phyloP scores from a whole-genome alignment of 2,329 filamentous ascomycete genomes.

The Dothistroma septosporum region DNA sequence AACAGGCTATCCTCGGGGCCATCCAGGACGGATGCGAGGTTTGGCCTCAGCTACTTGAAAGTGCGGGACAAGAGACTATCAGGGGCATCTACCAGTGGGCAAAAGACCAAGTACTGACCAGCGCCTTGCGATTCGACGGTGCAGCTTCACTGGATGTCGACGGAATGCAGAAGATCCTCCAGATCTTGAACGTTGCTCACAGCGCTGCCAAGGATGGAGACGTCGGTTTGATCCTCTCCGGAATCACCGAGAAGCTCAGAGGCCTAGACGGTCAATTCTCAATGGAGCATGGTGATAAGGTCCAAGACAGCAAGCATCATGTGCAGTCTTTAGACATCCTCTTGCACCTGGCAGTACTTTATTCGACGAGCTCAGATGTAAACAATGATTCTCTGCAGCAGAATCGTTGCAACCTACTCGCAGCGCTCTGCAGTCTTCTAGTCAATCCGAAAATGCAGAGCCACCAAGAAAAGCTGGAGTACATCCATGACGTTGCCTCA shows the following conservation, averaged over 20 bases:
- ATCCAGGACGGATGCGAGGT: conserved; percentile 41
- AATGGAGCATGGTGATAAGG: conserved; percentile 4
- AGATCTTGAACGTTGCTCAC: conserved; percentile 29
- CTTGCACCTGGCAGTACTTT: conserved; percentile 41
- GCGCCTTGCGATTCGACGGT: conserved; percentile 6
- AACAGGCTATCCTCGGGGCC: conserved; percentile 37
- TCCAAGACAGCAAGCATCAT: neutral
- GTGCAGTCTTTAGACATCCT: conserved; percentile 28
- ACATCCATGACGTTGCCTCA: conserved; percentile 43
- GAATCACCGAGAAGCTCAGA: conserved; percentile 28
- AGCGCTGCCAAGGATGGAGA: conserved; percentile 18
- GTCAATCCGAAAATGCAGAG: conserved; percentile 37
- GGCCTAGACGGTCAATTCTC: conserved; percentile 18
- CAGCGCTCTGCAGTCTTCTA: conserved; percentile 38
- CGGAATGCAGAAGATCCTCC: conserved; percentile 19
- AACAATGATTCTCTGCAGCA: conserved; percentile 31
- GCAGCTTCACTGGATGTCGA: conserved; percentile 4
- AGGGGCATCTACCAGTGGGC: conserved; percentile 31
- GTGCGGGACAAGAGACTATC: conserved; percentile 31
- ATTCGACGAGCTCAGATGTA: conserved; percentile 28
- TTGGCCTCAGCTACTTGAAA: conserved; percentile 42
- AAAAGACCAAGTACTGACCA: conserved; percentile 32
- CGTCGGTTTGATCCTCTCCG: conserved; percentile 12
- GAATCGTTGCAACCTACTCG: conserved; percentile 24
- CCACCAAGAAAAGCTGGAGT: conserved; percentile 36